Evolutionary conservation across 176 grass and related monocot species (phyloP), one percentile per base, ranked within the genome.

Genomic region (Raddia guianensis): DNA sequence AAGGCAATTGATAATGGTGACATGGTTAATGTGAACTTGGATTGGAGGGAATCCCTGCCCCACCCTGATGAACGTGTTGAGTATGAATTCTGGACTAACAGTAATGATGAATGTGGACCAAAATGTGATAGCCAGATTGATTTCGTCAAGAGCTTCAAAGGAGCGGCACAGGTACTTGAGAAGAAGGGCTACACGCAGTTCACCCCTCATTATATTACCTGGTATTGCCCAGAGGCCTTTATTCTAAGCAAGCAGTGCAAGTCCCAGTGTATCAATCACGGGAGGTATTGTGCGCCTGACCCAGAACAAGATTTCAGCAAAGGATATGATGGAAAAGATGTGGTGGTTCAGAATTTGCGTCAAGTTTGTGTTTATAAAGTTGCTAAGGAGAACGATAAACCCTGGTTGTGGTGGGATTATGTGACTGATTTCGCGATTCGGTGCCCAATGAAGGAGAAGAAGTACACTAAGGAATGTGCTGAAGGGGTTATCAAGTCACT

Each of bases 361-460:
- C 89, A 94, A 71, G 67, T 85, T 18, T 94, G 92, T 76, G 77
- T 91, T 19, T 82, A 79, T 80, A 91, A 81, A 79, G 86, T 87
- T 63, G 86, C 83, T 35, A 87, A 83, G 73, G 92, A 94, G 63
- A 82, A 63, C 65, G 68, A 68, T 12, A 94, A 94, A 63, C 80
- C 92, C 13, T 94, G 89, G 92, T 12, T 94, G 63, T 94, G 92
- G 92, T 94, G 92, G 92, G 89, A 94, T 44, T 94, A 94, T 63
- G 84, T 94, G 61, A 91, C 84, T 3, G 89, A 94, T 70, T 91
- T 94, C 51, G 76, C 86, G n/a, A 91, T 91, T 66, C 82, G 92
- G 50, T 94, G 92, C 73, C 89, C 92, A 67, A 94, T 94, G 92
- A 94, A 91, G 73, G 89, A 89, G 48, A 94, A 85, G 45, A 94